These are phyloP conservation scores for Candida germanica DNA, from an alignment of 805 yeast genomes.

Conservation along the genomic window DNA sequence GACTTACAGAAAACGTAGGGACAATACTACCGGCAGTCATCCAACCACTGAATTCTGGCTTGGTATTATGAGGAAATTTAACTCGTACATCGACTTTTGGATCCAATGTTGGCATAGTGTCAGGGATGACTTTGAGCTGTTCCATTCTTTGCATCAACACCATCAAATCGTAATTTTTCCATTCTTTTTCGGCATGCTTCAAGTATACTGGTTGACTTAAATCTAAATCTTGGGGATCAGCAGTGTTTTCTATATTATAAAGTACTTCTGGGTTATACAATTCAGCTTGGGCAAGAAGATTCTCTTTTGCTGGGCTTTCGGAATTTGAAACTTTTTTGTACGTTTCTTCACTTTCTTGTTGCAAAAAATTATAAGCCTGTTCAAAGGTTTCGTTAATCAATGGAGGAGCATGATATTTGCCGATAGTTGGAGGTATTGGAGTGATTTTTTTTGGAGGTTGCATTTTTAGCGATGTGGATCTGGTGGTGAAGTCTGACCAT, in stretches of 20 bases:
- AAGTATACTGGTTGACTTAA: slow-evolving; percentile 78
- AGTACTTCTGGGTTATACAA: slow-evolving; percentile 79
- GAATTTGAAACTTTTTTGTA: slow-evolving; percentile 38
- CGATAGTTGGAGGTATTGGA: slow-evolving; percentile 40
- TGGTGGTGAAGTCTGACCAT: slow-evolving; percentile 32
- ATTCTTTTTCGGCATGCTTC: slow-evolving; percentile 58
- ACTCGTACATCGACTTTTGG: slow-evolving; percentile 76
- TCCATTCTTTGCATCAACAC: slow-evolving; percentile 90
- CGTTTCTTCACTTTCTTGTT: slow-evolving; percentile 42
- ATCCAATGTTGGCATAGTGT: slow-evolving; percentile 83
- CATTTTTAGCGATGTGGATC: slow-evolving; percentile 26
- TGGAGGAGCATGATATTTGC: slow-evolving; percentile 58
- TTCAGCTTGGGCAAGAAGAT: slow-evolving; percentile 60
- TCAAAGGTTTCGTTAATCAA: slow-evolving; percentile 73
- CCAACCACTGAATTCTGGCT: slow-evolving; percentile 59
- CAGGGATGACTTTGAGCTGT: slow-evolving; percentile 82
- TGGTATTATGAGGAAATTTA: slow-evolving; percentile 64
- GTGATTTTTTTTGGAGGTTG: slow-evolving; percentile 39
- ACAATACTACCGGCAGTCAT: slow-evolving; percentile 75
- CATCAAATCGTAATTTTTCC: slow-evolving; percentile 73
- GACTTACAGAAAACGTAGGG: slow-evolving; percentile 68
- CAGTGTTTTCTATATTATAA: slow-evolving; percentile 53
- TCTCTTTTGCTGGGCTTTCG: slow-evolving; percentile 15
- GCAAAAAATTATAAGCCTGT: slow-evolving; percentile 58
- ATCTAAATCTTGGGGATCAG: slow-evolving; percentile 51